A percentile compares a stretch with the other conserved stretches of the same genome.
These are phyloP conservation scores for Nicotiana paniculata DNA, from an alignment of 257 asterid species.

Conservation along the genomic window DNA sequence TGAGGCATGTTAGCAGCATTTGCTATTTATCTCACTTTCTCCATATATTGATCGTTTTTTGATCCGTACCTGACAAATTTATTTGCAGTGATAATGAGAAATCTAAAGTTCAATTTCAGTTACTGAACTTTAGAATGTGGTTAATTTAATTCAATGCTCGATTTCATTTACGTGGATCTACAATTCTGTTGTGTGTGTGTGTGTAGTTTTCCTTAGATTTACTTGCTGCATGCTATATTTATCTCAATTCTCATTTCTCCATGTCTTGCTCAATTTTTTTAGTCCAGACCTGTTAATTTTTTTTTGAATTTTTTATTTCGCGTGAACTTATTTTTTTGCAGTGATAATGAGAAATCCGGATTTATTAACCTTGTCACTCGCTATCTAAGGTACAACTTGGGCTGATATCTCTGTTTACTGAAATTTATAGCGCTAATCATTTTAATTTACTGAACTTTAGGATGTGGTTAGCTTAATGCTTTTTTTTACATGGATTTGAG, in stretches of 20 bases:
- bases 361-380: conserved; percentile 71
- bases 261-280: background rate
- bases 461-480: background rate
- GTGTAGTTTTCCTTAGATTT: background rate
- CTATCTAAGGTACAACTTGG: conserved; percentile 60
- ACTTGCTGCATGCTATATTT: conserved; percentile 15
- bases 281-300: background rate
- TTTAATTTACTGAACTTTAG: background rate
- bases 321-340: conserved; percentile 19
- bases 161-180: background rate
- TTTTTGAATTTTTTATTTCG: background rate
- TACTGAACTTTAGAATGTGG: too few species aligned
- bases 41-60: background rate
- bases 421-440: background rate
- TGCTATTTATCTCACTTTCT: background rate
- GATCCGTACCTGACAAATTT: too few species aligned
- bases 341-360: conserved; percentile 89
- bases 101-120: too few species aligned
- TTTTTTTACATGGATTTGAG: background rate
- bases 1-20: conserved; percentile 17
- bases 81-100: too few species aligned
- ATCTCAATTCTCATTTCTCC: too few species aligned
- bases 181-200: too few species aligned
- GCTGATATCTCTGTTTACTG: background rate
- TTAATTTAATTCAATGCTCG: too few species aligned